Evolutionary conservation across 768 basidiomycete species (phyloP), one percentile per base, ranked within the genome.

Genomic region (Tephrocybe sp.): DNA sequence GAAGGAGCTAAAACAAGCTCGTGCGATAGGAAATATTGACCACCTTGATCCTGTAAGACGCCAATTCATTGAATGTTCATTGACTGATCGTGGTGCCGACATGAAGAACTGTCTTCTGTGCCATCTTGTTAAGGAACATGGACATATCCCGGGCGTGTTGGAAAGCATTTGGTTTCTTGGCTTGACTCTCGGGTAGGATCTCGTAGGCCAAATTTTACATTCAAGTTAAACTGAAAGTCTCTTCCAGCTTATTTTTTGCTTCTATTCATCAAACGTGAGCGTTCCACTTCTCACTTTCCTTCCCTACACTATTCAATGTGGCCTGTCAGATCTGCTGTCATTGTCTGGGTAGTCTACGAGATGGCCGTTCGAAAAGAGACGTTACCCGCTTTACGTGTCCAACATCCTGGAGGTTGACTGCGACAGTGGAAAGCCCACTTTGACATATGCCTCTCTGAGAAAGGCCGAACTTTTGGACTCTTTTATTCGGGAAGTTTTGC

Each of bases 301-400:
- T 11, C 27, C 19, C 1, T 15, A 9, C 11, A n/a, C 22, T 28
- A 7, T 2, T 38, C 7, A 27, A 19, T 4, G 1, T 21, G 6
- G 3, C 9, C 1, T 25, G 19, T 13, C 16, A 52, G 51, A 16
- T 52, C 51, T 3, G 44, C 44, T 16, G 38, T 52, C 11, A 31
- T 52, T 6, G 26, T 52, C 26, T 52, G 51, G 51, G 51, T 52
- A 9, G n/a, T 52, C 2, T 52, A 52, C 15, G 44, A 52, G 32
- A 25, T 52, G 34, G 44, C 51, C 11, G 30, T 47, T 15, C 44
- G 44, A n/a, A 41, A 26, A n/a, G 51, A 52, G 8, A 13, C 28
- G 0, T 18, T 46, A 1, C 43, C 51, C 6, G 39, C 11, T 15
- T 6, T 52, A 2, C 51, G 51, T 9, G 18, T 31, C 30, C 6